phyloP scores from a whole-genome alignment of 768 basidiomycete genomes.

The Pleurotus giganteus region DNA sequence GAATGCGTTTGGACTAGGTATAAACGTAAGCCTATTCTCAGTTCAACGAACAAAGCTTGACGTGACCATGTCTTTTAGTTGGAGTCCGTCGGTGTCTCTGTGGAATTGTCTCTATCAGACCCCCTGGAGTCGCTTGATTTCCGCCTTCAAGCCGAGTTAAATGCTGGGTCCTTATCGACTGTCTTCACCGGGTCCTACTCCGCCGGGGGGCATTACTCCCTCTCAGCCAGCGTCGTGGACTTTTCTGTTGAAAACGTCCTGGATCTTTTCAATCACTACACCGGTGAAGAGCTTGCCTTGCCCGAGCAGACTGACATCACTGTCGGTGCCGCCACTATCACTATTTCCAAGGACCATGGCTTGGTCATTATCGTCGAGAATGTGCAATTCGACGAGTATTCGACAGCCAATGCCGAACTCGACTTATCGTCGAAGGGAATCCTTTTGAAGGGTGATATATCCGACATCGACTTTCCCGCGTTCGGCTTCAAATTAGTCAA shows the following conservation, averaged over 20 bases:
- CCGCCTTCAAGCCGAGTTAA: not conserved
- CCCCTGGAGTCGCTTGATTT: constrained; percentile 2
- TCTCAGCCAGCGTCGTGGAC: constrained; percentile 4
- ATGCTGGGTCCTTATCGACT: not conserved
- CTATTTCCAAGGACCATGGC: not conserved
- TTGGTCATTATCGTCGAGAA: not conserved
- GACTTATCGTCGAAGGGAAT: constrained; percentile 1
- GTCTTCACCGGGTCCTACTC: not conserved
- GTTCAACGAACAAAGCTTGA: no score
- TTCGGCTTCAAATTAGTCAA: not conserved
- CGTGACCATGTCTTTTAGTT: no score
- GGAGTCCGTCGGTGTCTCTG: no score
- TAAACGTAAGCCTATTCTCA: no score
- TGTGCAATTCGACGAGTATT: constrained; percentile 2
- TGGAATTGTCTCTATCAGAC: no score
- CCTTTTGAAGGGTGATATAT: not conserved
- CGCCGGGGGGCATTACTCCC: not conserved
- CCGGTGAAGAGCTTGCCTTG: not conserved
- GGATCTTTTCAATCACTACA: constrained; percentile 6
- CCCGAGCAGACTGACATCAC: not conserved
- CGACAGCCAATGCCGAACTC: constrained; percentile 1
- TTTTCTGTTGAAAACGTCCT: not conserved
- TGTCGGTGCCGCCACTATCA: constrained; percentile 5
- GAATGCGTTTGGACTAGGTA: no score
- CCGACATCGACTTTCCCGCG: not conserved